Conservation (phyloP, 2,329 filamentous ascomycete genomes). For the Microsporum audouinii region DNA sequence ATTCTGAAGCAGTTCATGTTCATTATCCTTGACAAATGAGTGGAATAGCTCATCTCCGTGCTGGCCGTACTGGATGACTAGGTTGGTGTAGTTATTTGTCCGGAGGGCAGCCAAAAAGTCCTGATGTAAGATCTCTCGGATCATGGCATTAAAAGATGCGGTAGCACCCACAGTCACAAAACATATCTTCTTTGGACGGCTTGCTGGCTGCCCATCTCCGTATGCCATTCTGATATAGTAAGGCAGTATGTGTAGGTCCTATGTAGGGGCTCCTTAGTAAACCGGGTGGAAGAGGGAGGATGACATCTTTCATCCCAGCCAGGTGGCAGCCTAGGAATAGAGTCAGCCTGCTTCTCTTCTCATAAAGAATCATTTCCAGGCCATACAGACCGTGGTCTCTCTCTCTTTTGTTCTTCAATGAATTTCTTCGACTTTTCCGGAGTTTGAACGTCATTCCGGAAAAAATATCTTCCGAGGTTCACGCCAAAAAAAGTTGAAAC, state of each 20-base stretch:
- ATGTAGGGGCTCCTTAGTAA: background rate
- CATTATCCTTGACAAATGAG: constrained; percentile 20
- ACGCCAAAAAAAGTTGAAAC: constrained; percentile 2
- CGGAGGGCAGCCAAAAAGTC: constrained; percentile 53
- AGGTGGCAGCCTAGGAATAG: background rate
- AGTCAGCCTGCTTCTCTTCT: background rate
- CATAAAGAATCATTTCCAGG: background rate
- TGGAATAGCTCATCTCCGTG: constrained; percentile 48
- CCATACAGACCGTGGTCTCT: background rate
- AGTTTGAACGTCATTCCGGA: background rate
- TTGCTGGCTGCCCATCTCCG: constrained; percentile 9
- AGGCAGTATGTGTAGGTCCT: background rate
- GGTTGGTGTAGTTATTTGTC: constrained; percentile 52
- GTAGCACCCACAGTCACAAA: constrained; percentile 92
- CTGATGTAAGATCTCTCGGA: constrained; percentile 52
- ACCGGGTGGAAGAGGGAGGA: background rate
- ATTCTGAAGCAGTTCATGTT: constrained; percentile 16
- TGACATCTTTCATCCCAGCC: background rate
- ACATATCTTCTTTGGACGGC: constrained; percentile 39
- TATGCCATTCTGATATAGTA: background rate
- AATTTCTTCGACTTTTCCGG: background rate
- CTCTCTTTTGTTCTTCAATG: too few species aligned
- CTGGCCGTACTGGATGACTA: constrained; percentile 71
- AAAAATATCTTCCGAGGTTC: constrained; percentile 5
- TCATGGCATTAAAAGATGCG: constrained; percentile 63